A percentile compares a stretch with the other conserved stretches of the same genome.
Evolutionary conservation across 225 moss, liverwort and hornwort species (phyloP).

Genomic region (Takakia lepidozioides): DNA sequence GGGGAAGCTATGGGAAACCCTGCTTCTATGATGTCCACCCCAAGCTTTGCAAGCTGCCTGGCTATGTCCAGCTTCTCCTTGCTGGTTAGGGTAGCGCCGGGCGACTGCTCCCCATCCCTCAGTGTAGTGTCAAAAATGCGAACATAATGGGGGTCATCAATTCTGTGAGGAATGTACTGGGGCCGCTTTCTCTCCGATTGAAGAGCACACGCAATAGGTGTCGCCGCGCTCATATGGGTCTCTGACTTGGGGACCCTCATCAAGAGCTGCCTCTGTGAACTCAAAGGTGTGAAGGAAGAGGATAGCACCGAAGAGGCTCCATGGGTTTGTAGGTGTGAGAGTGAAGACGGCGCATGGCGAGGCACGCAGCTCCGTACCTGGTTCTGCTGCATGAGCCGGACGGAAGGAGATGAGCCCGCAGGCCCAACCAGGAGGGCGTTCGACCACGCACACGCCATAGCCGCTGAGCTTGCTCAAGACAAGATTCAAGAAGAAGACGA

Average conservation of each 20-base stretch:
- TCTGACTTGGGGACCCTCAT: slow-evolving; percentile 5
- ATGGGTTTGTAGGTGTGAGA: no score
- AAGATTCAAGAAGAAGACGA: no score
- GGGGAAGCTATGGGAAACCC: slow-evolving; percentile 95
- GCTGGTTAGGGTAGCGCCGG: slow-evolving; percentile 93
- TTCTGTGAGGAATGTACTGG: slow-evolving; percentile 74
- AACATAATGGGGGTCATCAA: slow-evolving; percentile 88
- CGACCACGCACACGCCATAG: slow-evolving; percentile 35
- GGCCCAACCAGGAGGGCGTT: slow-evolving; percentile 3
- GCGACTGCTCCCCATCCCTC: slow-evolving; percentile 97
- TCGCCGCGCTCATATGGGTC: neutral
- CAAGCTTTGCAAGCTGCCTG: slow-evolving; percentile 77
- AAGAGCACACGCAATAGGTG: slow-evolving; percentile 16
- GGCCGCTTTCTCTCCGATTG: slow-evolving; percentile 42
- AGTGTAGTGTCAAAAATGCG: slow-evolving; percentile 94
- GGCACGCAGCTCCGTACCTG: slow-evolving; percentile 4
- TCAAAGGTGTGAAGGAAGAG: slow-evolving; percentile 14
- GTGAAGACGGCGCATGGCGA: neutral
- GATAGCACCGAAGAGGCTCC: neutral
- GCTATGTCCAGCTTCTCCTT: slow-evolving; percentile 98
- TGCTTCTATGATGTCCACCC: slow-evolving; percentile 96
- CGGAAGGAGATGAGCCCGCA: slow-evolving; percentile 2
- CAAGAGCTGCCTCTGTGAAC: neutral
- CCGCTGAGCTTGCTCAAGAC: neutral
- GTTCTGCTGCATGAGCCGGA: slow-evolving; percentile 11